Percentiles rank a stretch among this genome's conserved stretches.
Evolutionary conservation across 2,329 filamentous ascomycete genomes (phyloP).

Genomic region (Aschersonia sp.): DNA sequence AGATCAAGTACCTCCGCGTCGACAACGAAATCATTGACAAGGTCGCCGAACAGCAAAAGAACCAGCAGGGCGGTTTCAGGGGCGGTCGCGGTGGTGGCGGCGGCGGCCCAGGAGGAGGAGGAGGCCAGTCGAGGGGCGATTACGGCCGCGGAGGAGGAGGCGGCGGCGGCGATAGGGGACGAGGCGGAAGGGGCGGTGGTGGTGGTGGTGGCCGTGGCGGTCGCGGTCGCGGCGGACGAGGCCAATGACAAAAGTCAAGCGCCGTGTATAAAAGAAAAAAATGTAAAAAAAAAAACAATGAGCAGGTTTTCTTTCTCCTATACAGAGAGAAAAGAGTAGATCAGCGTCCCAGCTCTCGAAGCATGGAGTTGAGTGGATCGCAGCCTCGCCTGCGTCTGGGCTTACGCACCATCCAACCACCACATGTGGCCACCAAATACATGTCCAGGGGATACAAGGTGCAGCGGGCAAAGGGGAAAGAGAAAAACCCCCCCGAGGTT

Average conservation of each 20-base stretch:
- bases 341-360: too few species aligned
- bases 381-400: too few species aligned
- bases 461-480: too few species aligned
- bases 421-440: too few species aligned
- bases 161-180: conserved; percentile 24
- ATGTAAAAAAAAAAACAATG: not conserved
- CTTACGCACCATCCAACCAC: too few species aligned
- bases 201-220: conserved; percentile 21
- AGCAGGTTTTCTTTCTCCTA: too few species aligned
- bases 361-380: too few species aligned
- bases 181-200: conserved; percentile 23
- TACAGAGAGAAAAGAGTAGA: too few species aligned
- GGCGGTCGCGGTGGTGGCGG: conserved; percentile 50
- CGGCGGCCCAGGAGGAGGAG: conserved; percentile 28
- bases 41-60: conserved; percentile 83
- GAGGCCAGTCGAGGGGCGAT: conserved; percentile 38
- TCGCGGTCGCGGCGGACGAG: conserved; percentile 18
- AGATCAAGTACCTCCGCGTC: conserved; percentile 98
- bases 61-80: conserved; percentile 46
- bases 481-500: too few species aligned
- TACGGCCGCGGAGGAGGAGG: conserved; percentile 39
- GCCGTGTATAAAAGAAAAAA: not conserved
- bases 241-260: conserved; percentile 5
- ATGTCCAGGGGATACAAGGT: too few species aligned
- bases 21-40: conserved; percentile 93